Evolutionary conservation across 1,284 basidiomycete genomes (phyloP), one percentile per base, ranked within the genome.

Genomic region (Butyriboletus regius): DNA sequence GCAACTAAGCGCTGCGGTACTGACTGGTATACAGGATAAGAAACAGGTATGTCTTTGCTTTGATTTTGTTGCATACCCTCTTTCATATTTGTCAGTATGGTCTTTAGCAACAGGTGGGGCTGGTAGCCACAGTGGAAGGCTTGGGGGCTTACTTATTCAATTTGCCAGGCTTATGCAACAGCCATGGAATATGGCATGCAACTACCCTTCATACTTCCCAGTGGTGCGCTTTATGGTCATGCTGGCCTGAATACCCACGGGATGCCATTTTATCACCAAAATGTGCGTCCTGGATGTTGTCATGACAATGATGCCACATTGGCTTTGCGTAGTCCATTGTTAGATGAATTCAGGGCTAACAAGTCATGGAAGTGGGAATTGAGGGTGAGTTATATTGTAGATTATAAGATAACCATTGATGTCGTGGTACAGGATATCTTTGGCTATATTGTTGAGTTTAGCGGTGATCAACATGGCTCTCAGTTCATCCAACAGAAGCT

Each of bases 391-490:
- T 31, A 12, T 48, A 47, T 57, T 38, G 41, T 39, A 47, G 5
- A 32, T 31, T 22, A 10, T 20, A 31, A 5, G 32, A 43, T 34
- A 28, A 32, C 7, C 14, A 39, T 31, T 66, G 14, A 61, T 43
- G 12, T 34, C 6, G 32, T 43, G 38, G 32, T 18, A 26, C 67
- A 91, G 85, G 92, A 96, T 61, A 87, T 98, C 60, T 77, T 78
- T 46, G 91, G 91, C 14, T 81, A 88, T 68, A 72, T 97, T 45
- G 86, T 91, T 47, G 96, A 98, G 67, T 98, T 98, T 67, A 88
- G 90, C 56, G 82, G 83, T 31, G 96, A 98, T 69, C 95, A 98
- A 67, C 89, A 94, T 62, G 88, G 93, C 24, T 91, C 92, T 38
- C 79, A 94, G 38, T 88, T 93, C 70, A 88, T 95, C 57, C 86